Conservation (phyloP, 1,139 yeast genomes). For the Zhuliangozyma blackwelliae region DNA sequence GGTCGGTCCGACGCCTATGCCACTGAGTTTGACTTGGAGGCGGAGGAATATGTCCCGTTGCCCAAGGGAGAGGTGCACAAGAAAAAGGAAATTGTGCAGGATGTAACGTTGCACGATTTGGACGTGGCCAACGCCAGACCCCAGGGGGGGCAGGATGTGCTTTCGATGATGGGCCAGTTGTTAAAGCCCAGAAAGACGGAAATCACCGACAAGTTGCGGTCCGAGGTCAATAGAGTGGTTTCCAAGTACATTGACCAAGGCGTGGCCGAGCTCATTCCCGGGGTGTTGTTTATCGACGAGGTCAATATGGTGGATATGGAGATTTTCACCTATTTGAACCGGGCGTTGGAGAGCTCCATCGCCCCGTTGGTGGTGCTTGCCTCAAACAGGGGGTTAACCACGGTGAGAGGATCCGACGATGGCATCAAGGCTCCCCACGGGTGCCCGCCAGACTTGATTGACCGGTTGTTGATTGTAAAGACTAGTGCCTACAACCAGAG, state of each 20-base stretch:
- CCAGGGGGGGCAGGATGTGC: conserved; percentile 97
- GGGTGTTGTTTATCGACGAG: conserved; percentile 95
- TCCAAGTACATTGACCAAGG: conserved; percentile 97
- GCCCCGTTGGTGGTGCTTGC: conserved; percentile 96
- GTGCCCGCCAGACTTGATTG: conserved; percentile 90
- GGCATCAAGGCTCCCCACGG: conserved; percentile 83
- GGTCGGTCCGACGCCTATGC: conserved; percentile 98
- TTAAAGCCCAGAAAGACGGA: conserved; percentile 97
- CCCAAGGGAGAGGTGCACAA: conserved; percentile 99
- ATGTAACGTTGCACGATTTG: conserved; percentile 90
- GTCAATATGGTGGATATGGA: conserved; percentile 97
- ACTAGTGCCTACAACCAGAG: conserved; percentile 82
- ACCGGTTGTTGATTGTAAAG: conserved; percentile 84
- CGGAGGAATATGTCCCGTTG: conserved; percentile 96
- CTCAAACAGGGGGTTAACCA: conserved; percentile 89
- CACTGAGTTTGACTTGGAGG: conserved; percentile 95
- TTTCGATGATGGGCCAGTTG: conserved; percentile 98
- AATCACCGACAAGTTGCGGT: conserved; percentile 90
- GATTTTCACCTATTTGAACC: conserved; percentile 87
- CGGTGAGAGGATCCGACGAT: conserved; percentile 88
- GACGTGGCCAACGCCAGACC: conserved; percentile 97
- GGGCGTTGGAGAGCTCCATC: conserved; percentile 86
- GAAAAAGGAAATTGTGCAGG: conserved; percentile 97
- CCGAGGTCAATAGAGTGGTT: conserved; percentile 92
- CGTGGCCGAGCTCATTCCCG: conserved; percentile 96